These are phyloP conservation scores for Teunomyces panamensis DNA, from an alignment of 805 yeast genomes.

Conservation along the genomic window DNA sequence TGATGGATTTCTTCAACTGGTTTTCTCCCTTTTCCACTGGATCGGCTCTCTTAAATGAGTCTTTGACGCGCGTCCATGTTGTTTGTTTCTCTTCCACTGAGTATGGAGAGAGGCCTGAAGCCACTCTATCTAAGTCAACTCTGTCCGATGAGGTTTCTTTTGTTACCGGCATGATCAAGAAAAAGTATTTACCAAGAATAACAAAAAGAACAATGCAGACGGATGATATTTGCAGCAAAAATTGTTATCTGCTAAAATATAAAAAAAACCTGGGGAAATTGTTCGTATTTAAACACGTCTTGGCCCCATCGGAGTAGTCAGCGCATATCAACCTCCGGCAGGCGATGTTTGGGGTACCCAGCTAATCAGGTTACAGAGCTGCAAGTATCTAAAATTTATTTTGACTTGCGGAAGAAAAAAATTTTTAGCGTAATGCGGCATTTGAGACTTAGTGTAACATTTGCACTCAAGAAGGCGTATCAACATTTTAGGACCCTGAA, in stretches of 20 bases:
- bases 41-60: conserved; percentile 20
- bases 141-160: conserved; percentile 1
- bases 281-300: not conserved
- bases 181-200: not conserved
- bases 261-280: conserved; percentile 1
- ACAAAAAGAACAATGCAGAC: not conserved
- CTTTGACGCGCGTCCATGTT: conserved; percentile 19
- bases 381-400: not conserved
- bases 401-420: not conserved
- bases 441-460: not conserved
- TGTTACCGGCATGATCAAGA: not conserved
- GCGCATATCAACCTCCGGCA: not conserved
- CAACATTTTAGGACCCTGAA: not conserved
- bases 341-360: not conserved
- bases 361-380: not conserved
- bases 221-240: conserved; percentile 1
- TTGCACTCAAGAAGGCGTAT: not conserved
- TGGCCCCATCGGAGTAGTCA: not conserved
- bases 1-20: conserved; percentile 8
- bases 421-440: not conserved
- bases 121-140: conserved; percentile 5
- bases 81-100: conserved; percentile 2
- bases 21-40: conserved; percentile 6
- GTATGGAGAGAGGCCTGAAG: conserved; percentile 1
- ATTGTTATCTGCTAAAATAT: not conserved